A percentile compares a stretch with the other conserved stretches of the same genome.
phyloP scores from a whole-genome alignment of 305 asterid species.

The Andrographis paniculata region DNA sequence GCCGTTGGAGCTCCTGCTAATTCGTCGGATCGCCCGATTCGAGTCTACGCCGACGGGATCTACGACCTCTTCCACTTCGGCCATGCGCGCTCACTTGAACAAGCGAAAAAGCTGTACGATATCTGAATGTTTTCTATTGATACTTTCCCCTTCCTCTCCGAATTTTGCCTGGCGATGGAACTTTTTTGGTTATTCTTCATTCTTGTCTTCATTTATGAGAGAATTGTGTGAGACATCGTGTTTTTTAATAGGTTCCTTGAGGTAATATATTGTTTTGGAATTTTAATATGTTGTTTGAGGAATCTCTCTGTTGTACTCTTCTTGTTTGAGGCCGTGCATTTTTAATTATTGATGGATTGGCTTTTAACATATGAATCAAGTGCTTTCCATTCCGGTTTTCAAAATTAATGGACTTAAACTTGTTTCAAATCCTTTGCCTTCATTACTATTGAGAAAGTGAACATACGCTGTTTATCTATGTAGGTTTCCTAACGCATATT shows the following conservation, averaged over 20 bases:
- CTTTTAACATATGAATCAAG: not conserved
- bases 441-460: not conserved
- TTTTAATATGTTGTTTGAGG: too few species aligned
- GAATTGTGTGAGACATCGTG: too few species aligned
- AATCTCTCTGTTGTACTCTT: too few species aligned
- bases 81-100: constrained; percentile 93
- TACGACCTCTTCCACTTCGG: constrained; percentile 97
- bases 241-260: too few species aligned
- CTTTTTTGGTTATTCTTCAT: not conserved
- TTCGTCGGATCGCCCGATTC: constrained; percentile 59
- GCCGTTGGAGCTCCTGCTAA: constrained; percentile 22
- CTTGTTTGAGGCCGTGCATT: not conserved
- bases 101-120: constrained; percentile 70
- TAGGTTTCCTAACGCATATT: constrained; percentile 78
- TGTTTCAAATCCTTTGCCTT: not conserved
- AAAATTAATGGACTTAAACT: too few species aligned
- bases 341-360: not conserved
- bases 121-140: not conserved
- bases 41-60: constrained; percentile 92
- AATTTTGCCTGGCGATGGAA: not conserved
- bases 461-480: not conserved
- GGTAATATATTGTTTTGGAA: too few species aligned
- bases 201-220: too few species aligned
- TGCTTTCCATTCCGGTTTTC: not conserved
- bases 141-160: not conserved